phyloP scores from a whole-genome alignment of 2,329 filamentous ascomycete genomes.

The Colletotrichum tabaci region DNA sequence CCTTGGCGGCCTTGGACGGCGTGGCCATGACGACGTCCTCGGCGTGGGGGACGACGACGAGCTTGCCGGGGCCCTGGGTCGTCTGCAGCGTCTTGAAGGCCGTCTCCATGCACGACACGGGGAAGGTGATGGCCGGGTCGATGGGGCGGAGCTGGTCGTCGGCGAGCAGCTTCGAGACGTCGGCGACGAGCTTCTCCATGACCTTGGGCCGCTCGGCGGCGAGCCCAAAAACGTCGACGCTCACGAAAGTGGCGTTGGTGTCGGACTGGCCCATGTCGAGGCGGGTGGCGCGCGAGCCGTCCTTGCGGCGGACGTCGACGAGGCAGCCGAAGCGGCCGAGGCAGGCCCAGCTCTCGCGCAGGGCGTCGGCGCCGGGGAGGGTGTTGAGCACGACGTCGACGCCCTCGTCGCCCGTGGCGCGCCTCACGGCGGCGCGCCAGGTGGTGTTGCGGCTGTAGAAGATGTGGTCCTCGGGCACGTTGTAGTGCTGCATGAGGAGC shows the following conservation, averaged over 20 bases:
- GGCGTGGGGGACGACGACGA: constrained; percentile 59
- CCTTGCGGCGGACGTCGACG: constrained; percentile 60
- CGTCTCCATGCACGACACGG: constrained; percentile 56
- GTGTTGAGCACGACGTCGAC: constrained; percentile 59
- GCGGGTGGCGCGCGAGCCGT: constrained; percentile 56
- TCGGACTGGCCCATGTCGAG: constrained; percentile 67
- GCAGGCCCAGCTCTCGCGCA: constrained; percentile 60
- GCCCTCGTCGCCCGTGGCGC: constrained; percentile 49
- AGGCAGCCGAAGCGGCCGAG: constrained; percentile 62
- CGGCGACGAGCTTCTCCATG: constrained; percentile 55
- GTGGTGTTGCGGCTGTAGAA: constrained; percentile 48
- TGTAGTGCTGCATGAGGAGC: constrained; percentile 49
- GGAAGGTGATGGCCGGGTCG: constrained; percentile 52
- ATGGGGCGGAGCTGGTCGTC: constrained; percentile 54
- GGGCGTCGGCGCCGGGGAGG: constrained; percentile 58
- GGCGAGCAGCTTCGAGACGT: constrained; percentile 54
- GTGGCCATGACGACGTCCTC: constrained; percentile 60
- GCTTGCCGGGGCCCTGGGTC: constrained; percentile 57
- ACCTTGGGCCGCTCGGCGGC: constrained; percentile 58
- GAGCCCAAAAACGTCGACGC: constrained; percentile 62
- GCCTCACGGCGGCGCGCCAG: constrained; percentile 51
- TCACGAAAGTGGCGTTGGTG: constrained; percentile 61
- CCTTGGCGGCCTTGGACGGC: constrained; percentile 52
- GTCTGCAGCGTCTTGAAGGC: constrained; percentile 55
- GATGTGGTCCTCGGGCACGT: constrained; percentile 48